Percentiles rank a stretch among this genome's conserved stretches.
Evolutionary conservation across 371 early-diverging fungal genomes (phyloP).

Genomic region (Zancudomyces culisetae): DNA sequence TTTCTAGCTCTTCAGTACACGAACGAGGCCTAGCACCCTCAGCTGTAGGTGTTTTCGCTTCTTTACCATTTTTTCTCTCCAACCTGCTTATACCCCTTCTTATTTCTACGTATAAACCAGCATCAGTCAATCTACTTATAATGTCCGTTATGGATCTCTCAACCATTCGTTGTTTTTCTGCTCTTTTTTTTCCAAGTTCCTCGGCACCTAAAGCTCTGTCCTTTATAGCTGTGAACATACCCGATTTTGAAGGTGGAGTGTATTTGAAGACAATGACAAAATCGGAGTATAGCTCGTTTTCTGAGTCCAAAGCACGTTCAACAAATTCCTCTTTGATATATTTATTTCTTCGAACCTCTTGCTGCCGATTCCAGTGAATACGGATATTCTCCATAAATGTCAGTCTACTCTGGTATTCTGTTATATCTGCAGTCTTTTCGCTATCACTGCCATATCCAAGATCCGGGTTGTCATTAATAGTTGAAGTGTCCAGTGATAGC

Average conservation of each 20-base stretch:
- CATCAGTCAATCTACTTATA: slow-evolving; percentile 12
- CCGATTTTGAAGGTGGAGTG: neutral
- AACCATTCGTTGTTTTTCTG: neutral
- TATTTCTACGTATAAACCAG: slow-evolving; percentile 18
- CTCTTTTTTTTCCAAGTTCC: neutral
- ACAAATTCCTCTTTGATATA: neutral
- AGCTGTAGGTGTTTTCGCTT: neutral
- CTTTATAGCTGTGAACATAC: slow-evolving; percentile 1
- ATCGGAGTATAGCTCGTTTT: slow-evolving; percentile 11
- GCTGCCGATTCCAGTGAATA: neutral
- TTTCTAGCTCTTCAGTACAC: neutral
- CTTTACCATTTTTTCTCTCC: neutral
- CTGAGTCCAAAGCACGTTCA: neutral
- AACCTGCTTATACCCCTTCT: slow-evolving; percentile 11
- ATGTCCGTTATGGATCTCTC: slow-evolving; percentile 6
- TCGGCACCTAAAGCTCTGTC: neutral
- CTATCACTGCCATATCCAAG: neutral
- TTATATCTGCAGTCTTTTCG: neutral
- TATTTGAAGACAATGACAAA: slow-evolving; percentile 15
- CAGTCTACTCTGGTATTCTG: neutral
- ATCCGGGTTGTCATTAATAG: neutral
- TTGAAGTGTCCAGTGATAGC: neutral
- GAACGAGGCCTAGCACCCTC: neutral
- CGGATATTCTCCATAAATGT: neutral
- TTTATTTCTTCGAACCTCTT: neutral